phyloP scores from a whole-genome alignment of 352 stramenopile genomes.

The Phytopythium boreale region DNA sequence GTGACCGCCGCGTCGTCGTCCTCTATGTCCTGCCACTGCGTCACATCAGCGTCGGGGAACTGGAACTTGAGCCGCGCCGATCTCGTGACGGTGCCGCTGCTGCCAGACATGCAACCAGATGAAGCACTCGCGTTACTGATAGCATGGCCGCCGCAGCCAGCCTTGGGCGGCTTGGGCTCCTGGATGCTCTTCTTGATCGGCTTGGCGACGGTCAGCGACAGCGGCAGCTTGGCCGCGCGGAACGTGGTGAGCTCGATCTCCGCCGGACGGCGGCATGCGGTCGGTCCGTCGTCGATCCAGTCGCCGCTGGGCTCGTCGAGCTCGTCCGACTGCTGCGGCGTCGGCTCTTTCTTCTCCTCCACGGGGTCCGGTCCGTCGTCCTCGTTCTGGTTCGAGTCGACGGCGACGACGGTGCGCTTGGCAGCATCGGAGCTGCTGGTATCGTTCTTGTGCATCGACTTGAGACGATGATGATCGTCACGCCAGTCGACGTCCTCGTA shows the following conservation, averaged over 20 bases:
- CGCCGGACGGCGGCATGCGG: background rate
- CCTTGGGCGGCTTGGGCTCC: slow-evolving; percentile 40
- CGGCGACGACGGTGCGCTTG: background rate
- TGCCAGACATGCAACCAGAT: slow-evolving; percentile 1
- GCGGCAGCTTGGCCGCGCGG: slow-evolving; percentile 8
- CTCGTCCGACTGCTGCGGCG: background rate
- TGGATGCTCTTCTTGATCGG: slow-evolving; percentile 35
- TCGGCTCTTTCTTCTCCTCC: slow-evolving; percentile 1
- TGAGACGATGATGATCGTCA: background rate
- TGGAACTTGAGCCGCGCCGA: slow-evolving; percentile 50
- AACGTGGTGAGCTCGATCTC: slow-evolving; percentile 1
- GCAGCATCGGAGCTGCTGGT: background rate
- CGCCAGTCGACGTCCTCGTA: background rate
- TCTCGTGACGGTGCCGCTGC: slow-evolving; percentile 6
- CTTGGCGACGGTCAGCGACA: slow-evolving; percentile 28
- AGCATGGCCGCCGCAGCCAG: background rate
- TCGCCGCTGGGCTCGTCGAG: background rate
- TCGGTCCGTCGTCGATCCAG: background rate
- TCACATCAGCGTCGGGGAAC: slow-evolving; percentile 48
- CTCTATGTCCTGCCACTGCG: slow-evolving; percentile 11
- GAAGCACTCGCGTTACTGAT: background rate
- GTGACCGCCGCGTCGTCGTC: slow-evolving; percentile 9
- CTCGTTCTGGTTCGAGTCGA: slow-evolving; percentile 51
- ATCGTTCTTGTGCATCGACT: background rate
- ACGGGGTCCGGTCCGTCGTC: slow-evolving; percentile 6